Conservation (phyloP, 2,329 filamentous ascomycete genomes). For the Amauroascus verrucosus region DNA sequence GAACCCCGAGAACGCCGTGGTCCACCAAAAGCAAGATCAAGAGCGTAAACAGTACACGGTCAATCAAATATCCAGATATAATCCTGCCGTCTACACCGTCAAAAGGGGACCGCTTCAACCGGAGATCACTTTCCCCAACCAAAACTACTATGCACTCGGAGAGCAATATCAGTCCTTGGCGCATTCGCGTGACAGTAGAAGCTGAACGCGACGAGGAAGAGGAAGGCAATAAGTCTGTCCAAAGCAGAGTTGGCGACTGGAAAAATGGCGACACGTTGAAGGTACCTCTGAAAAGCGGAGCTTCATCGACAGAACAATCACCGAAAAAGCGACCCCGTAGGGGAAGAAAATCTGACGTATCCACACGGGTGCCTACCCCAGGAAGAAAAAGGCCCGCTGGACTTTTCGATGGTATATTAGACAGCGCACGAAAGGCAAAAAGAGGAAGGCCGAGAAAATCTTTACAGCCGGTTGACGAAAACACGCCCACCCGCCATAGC, state of each 20-base stretch:
- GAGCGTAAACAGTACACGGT: constrained; percentile 32
- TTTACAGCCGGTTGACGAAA: constrained; percentile 18
- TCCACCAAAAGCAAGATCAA: constrained; percentile 9
- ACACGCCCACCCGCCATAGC: not conserved
- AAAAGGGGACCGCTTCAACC: constrained; percentile 19
- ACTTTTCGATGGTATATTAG: constrained; percentile 22
- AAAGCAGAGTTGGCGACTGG: constrained; percentile 19
- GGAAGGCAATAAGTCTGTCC: constrained; percentile 26
- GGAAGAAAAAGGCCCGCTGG: constrained; percentile 18
- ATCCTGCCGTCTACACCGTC: constrained; percentile 32
- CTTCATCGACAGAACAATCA: constrained; percentile 25
- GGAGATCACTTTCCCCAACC: constrained; percentile 27
- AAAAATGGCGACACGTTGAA: constrained; percentile 30
- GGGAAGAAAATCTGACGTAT: constrained; percentile 34
- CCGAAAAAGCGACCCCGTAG: constrained; percentile 35
- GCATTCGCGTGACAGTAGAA: constrained; percentile 40
- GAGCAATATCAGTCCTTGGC: constrained; percentile 39
- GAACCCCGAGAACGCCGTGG: constrained; percentile 22
- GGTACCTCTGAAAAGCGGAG: constrained; percentile 34
- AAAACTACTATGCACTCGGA: constrained; percentile 26
- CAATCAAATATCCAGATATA: constrained; percentile 35
- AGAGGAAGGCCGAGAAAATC: constrained; percentile 32
- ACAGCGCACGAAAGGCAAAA: constrained; percentile 26
- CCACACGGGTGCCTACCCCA: constrained; percentile 28
- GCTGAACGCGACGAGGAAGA: constrained; percentile 38